phyloP scores from a whole-genome alignment of 1,284 basidiomycete species.

The Gymnopus androsaceus region DNA sequence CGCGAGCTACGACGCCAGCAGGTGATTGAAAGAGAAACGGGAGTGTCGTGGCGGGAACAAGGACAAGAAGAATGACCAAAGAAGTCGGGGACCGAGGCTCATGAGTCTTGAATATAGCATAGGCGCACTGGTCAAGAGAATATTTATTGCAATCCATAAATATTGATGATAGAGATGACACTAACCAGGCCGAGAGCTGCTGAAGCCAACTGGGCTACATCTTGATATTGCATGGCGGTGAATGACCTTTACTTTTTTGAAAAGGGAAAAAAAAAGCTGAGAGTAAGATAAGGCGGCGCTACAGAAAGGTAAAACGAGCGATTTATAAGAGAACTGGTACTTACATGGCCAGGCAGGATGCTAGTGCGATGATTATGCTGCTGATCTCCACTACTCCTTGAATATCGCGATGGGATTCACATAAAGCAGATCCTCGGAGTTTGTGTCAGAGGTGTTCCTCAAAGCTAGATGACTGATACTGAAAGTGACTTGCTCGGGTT shows the following conservation, averaged over 20 bases:
- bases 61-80: background rate
- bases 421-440: no score
- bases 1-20: background rate
- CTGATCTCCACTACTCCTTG: no score
- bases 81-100: constrained; percentile 7
- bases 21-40: background rate
- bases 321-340: no score
- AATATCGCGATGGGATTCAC: no score
- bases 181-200: background rate
- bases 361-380: background rate
- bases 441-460: no score
- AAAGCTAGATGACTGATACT: no score
- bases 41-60: background rate
- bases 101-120: constrained; percentile 1
- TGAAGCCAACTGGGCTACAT: background rate
- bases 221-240: background rate
- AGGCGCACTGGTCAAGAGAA: background rate
- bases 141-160: background rate
- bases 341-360: no score
- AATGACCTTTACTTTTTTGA: background rate
- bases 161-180: background rate
- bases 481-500: background rate
- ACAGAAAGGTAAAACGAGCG: no score
- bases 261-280: background rate
- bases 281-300: no score